phyloP scores from a whole-genome alignment of 2,329 filamentous ascomycete species.

The Diaporthe aspalathi region DNA sequence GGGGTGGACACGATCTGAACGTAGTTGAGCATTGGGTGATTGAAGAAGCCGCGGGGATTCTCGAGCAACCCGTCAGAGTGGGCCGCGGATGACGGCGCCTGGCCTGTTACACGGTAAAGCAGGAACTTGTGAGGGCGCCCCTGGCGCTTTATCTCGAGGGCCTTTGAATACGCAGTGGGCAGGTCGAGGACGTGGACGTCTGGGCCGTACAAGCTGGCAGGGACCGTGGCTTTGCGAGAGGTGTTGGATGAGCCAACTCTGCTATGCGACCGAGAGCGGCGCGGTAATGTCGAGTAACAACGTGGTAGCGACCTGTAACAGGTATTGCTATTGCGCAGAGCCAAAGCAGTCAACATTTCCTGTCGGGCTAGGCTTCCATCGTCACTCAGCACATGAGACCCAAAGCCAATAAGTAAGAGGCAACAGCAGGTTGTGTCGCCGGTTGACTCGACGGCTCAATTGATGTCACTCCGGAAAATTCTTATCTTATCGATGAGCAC shows the following conservation, averaged over 20 bases:
- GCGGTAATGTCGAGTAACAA: slow-evolving; percentile 1
- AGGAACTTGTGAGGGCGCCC: slow-evolving; percentile 21
- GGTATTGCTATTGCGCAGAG: slow-evolving; percentile 3
- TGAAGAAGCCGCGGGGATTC: slow-evolving; percentile 14
- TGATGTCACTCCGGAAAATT: slow-evolving; percentile 31
- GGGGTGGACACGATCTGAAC: slow-evolving; percentile 84
- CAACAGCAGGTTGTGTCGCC: not conserved
- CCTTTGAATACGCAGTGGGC: not conserved
- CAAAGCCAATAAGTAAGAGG: not conserved
- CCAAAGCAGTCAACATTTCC: slow-evolving; percentile 14
- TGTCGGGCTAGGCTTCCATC: slow-evolving; percentile 8
- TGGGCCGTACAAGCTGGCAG: slow-evolving; percentile 9
- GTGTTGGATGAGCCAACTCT: not conserved
- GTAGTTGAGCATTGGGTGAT: slow-evolving; percentile 72
- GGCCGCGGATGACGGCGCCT: not conserved
- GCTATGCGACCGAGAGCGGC: not conserved
- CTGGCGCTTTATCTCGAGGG: not conserved
- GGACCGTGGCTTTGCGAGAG: not conserved
- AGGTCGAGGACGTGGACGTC: not conserved
- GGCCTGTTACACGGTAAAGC: not conserved
- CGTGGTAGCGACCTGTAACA: slow-evolving; percentile 5
- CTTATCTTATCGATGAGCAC: slow-evolving; percentile 19
- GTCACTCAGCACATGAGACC: not conserved
- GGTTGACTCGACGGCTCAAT: slow-evolving; percentile 31
- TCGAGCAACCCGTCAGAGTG: slow-evolving; percentile 7